Evolutionary conservation across 1,284 basidiomycete genomes (phyloP), one percentile per base, ranked within the genome.

Genomic region (Pseudozyma flocculosa): DNA sequence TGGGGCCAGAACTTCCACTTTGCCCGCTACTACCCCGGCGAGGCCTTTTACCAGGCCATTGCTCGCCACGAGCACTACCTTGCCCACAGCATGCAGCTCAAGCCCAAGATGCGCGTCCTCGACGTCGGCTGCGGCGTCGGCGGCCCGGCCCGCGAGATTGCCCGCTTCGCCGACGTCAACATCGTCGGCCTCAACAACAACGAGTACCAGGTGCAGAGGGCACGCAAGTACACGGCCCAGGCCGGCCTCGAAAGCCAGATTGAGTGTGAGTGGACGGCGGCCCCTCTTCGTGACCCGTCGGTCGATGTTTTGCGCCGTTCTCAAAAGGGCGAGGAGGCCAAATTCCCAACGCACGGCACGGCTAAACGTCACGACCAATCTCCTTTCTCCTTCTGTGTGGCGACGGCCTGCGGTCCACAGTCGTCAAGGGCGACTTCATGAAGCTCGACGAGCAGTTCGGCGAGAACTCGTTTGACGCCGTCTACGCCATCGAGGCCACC

Each of bases 1-100:
- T 94, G 91, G 92, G 85, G 85, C 8, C 83, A 87, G 56, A 93
- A 88, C 42, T 98, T 98, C 86, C 94, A 98, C 82, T 98, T 98
- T 80, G 95, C 90, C 50, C 90, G 95, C 38, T 98, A 95, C 84
- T 92, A 90, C 85, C 88, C 88, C 80, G 95, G 94, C 63, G 95
- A 98, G 80, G 85, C 86, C 1, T 97, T 98, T 79, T 80, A 82
- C 61, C 84, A 85, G 76, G 84, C 84, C 43, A 82, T 98, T 52
- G 93, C 94, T 17, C 88, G 95, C 48, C 94, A 98, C 78, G 94
- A 99, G 82, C 94, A 99, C 82, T 98, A 94, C 82, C 90, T 99
- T 61, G 87, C 93, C 92, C 64, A 63, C 40, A 55, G 60, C 29
- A 78, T 78, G 76, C 38, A 46, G 19, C 61, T 78, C 50, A 86